phyloP scores from a whole-genome alignment of 768 basidiomycete genomes.

The Lactarius trivialis region DNA sequence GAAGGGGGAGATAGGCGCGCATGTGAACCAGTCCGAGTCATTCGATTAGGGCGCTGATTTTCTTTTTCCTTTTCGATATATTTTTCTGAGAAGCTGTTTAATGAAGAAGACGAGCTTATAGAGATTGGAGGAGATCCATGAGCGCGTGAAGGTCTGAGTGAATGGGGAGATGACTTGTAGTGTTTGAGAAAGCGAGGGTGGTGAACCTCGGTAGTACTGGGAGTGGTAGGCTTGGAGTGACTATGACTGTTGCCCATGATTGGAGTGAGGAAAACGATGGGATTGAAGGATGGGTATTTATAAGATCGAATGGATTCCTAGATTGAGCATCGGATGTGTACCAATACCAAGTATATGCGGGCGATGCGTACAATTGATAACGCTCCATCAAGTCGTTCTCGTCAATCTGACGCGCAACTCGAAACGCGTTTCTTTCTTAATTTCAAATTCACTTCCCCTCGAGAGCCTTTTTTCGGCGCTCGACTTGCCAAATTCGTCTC shows the following conservation, averaged over 20 bases:
- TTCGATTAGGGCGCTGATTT: constrained; percentile 5
- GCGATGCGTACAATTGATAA: not conserved
- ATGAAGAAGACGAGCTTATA: constrained; percentile 9
- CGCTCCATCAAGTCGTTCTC: not conserved
- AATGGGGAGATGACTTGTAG: constrained; percentile 20
- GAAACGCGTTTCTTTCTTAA: not conserved
- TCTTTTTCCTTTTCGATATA: constrained; percentile 10
- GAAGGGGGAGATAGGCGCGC: not conserved
- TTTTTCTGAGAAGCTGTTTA: constrained; percentile 21
- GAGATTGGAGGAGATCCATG: constrained; percentile 9
- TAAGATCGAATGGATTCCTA: constrained; percentile 17
- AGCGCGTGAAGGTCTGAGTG: constrained; percentile 4
- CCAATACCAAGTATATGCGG: not conserved
- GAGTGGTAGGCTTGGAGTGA: constrained; percentile 1
- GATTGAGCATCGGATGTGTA: not conserved
- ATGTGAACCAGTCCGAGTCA: not conserved
- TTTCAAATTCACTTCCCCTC: constrained; percentile 14
- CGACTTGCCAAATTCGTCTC: not conserved
- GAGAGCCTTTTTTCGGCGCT: no score
- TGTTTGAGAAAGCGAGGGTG: constrained; percentile 18
- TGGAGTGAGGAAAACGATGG: not conserved
- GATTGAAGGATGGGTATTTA: constrained; percentile 10
- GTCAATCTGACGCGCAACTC: constrained; percentile 1
- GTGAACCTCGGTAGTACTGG: not conserved
- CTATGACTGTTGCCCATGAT: constrained; percentile 11